Evolutionary conservation across 331 rosid genomes (phyloP), one percentile per base, ranked within the genome.

Genomic region (Quercus tomentella): DNA sequence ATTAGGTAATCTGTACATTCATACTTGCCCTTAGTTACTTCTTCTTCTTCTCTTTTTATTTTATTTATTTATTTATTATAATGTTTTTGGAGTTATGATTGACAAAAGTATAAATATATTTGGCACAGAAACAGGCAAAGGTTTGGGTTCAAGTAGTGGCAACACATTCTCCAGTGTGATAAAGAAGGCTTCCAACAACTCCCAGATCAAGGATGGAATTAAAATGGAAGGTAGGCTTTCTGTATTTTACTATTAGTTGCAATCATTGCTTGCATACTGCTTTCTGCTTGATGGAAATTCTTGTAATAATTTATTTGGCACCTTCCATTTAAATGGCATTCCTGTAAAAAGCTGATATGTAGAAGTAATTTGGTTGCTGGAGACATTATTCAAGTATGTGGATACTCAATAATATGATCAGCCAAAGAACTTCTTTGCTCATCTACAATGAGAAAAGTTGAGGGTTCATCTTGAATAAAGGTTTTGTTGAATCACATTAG

Each of bases 181-280:
- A 80, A 92, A 88, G 83, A 94, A 82, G 86, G 81, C 88, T 71
- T 86, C 92, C 73, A 79, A 76, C 28, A 69, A 78, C 70, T 70
- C 77, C 67, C 92, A 81, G 80, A 84, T 80, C 60, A 86, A 76
- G 71, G 87, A 83, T 73, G 90, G 82, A 71, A 76, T 74, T 74
- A 92, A 87, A 84, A 76, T 82, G 57, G 94, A 89, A 87, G 97
- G 98, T 89, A 73, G 85, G 88, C 63, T 69, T 87, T 78, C 73
- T 79, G 60, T 68, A 30, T 71, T 57, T 66, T 78, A 30, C 31
- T 69, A 33, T 79, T 26, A 17, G 1, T 65, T n/a, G 8, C 51
- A 77, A 70, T 70, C 57, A 67, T 79, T 49, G 45, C 45, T 55
- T 63, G 63, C 4, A 26, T 79, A 58, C 62, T 80, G 76, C 31